Percentiles rank a stretch among this genome's conserved stretches.
Evolutionary conservation across 1,284 basidiomycete species (phyloP).

Genomic region (Ganoderma boninense): DNA sequence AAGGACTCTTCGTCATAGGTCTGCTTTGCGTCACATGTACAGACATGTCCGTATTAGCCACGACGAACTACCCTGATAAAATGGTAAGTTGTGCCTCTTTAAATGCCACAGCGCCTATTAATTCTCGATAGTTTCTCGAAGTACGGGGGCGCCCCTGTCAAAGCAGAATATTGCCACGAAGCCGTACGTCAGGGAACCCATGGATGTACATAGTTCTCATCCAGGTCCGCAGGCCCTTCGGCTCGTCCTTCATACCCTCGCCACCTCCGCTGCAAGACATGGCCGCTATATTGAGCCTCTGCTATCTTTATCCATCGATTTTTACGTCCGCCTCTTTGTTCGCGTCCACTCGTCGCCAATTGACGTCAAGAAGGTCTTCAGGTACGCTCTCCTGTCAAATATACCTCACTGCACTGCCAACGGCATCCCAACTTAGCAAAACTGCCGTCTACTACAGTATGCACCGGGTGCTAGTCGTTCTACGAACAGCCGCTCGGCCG

Average conservation of each 20-base stretch:
- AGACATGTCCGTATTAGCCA: conserved; percentile 93
- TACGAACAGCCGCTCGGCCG: conserved; percentile 84
- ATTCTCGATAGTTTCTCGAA: conserved; percentile 78
- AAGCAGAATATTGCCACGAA: conserved; percentile 96
- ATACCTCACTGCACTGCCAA: conserved; percentile 13
- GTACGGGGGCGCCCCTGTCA: conserved; percentile 94
- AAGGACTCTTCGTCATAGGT: conserved; percentile 55
- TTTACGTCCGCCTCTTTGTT: conserved; percentile 95
- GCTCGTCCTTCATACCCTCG: conserved; percentile 87
- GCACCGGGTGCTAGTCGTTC: conserved; percentile 82
- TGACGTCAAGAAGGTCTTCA: conserved; percentile 88
- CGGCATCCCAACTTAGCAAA: conserved; percentile 59
- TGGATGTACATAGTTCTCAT: not conserved
- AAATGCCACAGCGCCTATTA: conserved; percentile 6
- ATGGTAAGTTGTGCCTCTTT: conserved; percentile 61
- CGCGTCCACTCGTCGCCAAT: conserved; percentile 79
- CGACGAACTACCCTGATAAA: conserved; percentile 97
- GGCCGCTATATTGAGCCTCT: conserved; percentile 92
- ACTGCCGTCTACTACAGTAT: conserved; percentile 86
- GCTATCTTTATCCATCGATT: conserved; percentile 96
- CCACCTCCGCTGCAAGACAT: conserved; percentile 90
- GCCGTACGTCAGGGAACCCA: conserved; percentile 58
- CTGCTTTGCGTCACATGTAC: conserved; percentile 97
- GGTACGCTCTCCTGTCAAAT: conserved; percentile 56
- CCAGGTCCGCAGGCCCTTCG: conserved; percentile 73